A percentile compares a stretch with the other conserved stretches of the same genome.
These are phyloP conservation scores for Geotrichum phurueaensis DNA, from an alignment of 1,139 yeast genomes.

Conservation along the genomic window DNA sequence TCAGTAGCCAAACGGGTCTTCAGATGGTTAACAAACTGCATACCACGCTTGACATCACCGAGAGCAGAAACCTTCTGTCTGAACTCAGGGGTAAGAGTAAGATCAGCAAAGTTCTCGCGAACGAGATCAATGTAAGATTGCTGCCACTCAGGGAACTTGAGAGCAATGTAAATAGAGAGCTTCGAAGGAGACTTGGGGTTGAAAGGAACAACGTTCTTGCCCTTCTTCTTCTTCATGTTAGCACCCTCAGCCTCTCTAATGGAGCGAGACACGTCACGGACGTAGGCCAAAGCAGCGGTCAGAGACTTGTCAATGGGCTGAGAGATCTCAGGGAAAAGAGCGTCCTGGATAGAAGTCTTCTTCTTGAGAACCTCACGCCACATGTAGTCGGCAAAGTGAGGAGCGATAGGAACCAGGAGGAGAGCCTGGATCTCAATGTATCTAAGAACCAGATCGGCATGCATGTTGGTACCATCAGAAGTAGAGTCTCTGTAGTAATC, in stretches of 20 bases:
- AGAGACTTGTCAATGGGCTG: conserved; percentile 58
- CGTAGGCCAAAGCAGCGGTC: conserved; percentile 67
- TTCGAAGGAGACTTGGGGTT: conserved; percentile 69
- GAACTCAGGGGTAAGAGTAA: conserved; percentile 33
- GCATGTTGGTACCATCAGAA: conserved; percentile 59
- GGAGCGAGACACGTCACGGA: conserved; percentile 69
- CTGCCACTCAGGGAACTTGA: conserved; percentile 96
- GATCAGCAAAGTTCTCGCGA: conserved; percentile 61
- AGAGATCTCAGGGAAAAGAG: conserved; percentile 69
- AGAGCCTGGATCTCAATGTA: conserved; percentile 84
- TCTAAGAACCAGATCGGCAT: conserved; percentile 68
- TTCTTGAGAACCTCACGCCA: conserved; percentile 74
- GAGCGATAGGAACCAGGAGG: conserved; percentile 86
- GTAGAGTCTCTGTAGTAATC: conserved; percentile 91
- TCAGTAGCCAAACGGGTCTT: conserved; percentile 62
- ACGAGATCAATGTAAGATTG: conserved; percentile 78
- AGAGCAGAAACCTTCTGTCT: conserved; percentile 37
- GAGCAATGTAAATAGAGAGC: conserved; percentile 65
- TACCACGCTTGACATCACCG: conserved; percentile 76
- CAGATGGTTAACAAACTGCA: conserved; percentile 88
- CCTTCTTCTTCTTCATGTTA: conserved; percentile 85
- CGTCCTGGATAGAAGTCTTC: conserved; percentile 55
- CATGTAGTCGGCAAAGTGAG: conserved; percentile 88
- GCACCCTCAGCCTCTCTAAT: conserved; percentile 91
- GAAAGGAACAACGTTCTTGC: conserved; percentile 64